These are phyloP conservation scores for Dissophora ornata DNA, from an alignment of 192 early-diverging fungal species.

Conservation along the genomic window DNA sequence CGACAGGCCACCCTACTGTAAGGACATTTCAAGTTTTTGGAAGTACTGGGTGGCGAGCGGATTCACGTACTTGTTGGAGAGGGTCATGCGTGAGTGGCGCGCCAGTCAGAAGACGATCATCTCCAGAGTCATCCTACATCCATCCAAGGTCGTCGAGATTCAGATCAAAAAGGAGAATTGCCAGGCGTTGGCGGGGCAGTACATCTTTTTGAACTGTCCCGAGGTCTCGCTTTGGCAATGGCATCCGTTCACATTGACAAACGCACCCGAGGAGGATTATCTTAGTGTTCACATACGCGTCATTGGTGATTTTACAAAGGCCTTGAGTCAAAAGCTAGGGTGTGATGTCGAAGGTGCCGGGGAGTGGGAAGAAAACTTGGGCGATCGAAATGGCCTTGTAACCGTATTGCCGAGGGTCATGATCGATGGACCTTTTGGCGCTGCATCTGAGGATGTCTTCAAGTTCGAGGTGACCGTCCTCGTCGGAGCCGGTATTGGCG, in stretches of 20 bases:
- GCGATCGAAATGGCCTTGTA: conserved; percentile 24
- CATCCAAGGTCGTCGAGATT: conserved; percentile 76
- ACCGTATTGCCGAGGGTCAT: conserved; percentile 62
- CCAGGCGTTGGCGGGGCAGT: conserved; percentile 72
- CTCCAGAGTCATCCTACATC: conserved; percentile 79
- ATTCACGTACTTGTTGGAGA: conserved; percentile 68
- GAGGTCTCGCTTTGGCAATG: conserved; percentile 76
- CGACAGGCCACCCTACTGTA: conserved; percentile 52
- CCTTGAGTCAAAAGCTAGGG: conserved; percentile 68
- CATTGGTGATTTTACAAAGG: conserved; percentile 76
- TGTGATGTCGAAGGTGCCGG: conserved; percentile 59
- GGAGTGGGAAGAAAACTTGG: conserved; percentile 44
- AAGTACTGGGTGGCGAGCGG: conserved; percentile 68
- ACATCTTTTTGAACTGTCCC: conserved; percentile 78
- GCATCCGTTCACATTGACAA: conserved; percentile 84
- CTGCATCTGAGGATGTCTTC: conserved; percentile 78
- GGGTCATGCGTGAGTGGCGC: conserved; percentile 68
- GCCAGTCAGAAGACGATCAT: conserved; percentile 66
- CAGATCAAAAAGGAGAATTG: conserved; percentile 66
- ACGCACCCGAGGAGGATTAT: conserved; percentile 79
- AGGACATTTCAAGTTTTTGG: conserved; percentile 61
- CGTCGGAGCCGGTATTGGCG: conserved; percentile 83
- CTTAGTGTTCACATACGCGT: conserved; percentile 81
- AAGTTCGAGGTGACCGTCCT: conserved; percentile 75
- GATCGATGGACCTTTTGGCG: conserved; percentile 80